Evolutionary conservation across 2,329 filamentous ascomycete genomes (phyloP).

Genomic region (Alternaria dauci): DNA sequence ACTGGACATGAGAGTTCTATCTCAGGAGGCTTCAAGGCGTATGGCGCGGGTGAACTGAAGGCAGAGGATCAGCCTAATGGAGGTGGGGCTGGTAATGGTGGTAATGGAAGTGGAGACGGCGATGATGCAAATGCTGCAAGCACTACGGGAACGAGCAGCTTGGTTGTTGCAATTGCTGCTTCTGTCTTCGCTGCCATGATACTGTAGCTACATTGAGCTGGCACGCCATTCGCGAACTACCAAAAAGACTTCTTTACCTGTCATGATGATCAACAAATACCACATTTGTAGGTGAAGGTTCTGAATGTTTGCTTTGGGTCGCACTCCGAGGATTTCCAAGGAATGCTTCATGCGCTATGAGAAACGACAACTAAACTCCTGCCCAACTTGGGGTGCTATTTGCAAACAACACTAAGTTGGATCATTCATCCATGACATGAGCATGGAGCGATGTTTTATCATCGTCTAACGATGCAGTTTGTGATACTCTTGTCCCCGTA

Average conservation of each 20-base stretch:
- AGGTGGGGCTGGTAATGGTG: neutral
- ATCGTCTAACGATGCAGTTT: neutral
- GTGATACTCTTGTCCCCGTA: neutral
- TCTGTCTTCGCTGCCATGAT: conserved; percentile 12
- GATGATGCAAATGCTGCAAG: conserved; percentile 4
- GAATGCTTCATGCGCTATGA: neutral
- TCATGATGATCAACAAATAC: neutral
- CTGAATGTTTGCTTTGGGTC: neutral
- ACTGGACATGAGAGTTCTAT: conserved; percentile 34
- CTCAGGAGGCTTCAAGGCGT: conserved; percentile 39
- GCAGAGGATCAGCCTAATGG: conserved; percentile 27
- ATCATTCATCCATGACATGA: neutral
- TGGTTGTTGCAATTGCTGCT: conserved; percentile 7
- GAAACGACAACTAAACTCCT: neutral
- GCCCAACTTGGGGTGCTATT: neutral
- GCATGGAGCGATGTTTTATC: neutral
- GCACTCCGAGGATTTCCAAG: neutral
- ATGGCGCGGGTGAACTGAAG: conserved; percentile 29
- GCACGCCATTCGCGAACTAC: neutral
- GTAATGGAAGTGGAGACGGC: neutral
- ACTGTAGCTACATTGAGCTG: conserved; percentile 7
- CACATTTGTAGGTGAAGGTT: neutral
- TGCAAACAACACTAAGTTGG: neutral
- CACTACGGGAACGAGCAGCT: conserved; percentile 2
- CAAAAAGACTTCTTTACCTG: neutral